A percentile compares a stretch with the other conserved stretches of the same genome.
Conservation (phyloP, 805 yeast species). For the Starmerella vitae region DNA sequence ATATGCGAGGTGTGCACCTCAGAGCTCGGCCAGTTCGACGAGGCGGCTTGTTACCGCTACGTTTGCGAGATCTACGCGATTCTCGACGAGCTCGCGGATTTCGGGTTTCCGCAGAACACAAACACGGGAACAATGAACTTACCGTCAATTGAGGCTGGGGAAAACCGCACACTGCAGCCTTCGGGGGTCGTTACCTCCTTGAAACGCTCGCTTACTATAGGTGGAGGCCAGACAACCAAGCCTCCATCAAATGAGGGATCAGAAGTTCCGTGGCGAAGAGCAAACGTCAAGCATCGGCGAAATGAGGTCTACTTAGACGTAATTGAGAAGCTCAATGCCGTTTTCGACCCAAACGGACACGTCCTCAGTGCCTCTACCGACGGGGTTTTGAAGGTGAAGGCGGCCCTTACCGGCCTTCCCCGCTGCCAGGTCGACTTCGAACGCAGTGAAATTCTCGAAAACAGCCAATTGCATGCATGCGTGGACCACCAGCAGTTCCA, state of each 20-base stretch:
- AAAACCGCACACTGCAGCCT: background rate
- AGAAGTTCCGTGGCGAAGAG: conserved; percentile 49
- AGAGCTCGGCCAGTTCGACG: conserved; percentile 33
- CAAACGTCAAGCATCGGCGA: conserved; percentile 60
- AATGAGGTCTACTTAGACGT: conserved; percentile 71
- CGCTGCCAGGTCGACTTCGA: conserved; percentile 67
- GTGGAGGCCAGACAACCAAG: background rate
- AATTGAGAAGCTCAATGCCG: conserved; percentile 56
- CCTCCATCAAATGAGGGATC: background rate
- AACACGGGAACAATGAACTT: conserved; percentile 35
- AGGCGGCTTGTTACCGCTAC: conserved; percentile 44
- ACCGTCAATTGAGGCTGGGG: background rate
- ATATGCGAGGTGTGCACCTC: conserved; percentile 41
- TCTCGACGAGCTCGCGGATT: conserved; percentile 61
- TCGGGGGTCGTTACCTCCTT: conserved; percentile 23
- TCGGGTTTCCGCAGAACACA: conserved; percentile 61
- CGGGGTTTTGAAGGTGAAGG: conserved; percentile 57
- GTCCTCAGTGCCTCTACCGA: conserved; percentile 58
- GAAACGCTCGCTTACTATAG: conserved; percentile 11
- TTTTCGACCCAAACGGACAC: conserved; percentile 47
- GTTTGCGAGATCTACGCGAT: conserved; percentile 62
- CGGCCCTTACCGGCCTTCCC: conserved; percentile 72
- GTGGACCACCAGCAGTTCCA: conserved; percentile 63
- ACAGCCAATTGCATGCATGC: conserved; percentile 77
- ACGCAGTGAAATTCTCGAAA: conserved; percentile 45